These are phyloP conservation scores for Tetrapisispora pingtungensis DNA, from an alignment of 805 yeast species.

Conservation along the genomic window DNA sequence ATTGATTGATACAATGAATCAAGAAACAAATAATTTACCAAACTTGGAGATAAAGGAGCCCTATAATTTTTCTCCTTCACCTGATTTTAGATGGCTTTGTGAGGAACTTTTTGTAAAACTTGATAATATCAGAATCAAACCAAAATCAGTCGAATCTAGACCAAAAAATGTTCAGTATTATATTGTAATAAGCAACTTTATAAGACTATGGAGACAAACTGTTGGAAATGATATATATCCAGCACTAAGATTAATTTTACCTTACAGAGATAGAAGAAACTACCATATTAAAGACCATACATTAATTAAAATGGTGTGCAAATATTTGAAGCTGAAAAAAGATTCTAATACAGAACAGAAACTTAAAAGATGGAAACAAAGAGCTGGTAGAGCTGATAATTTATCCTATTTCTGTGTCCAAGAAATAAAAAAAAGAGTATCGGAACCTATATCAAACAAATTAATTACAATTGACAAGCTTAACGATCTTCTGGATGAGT, in stretches of 20 bases:
- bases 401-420: constrained; percentile 42
- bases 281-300: constrained; percentile 57
- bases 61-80: constrained; percentile 28
- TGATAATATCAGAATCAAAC: constrained; percentile 14
- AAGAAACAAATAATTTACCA: background rate
- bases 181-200: constrained; percentile 32
- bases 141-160: constrained; percentile 7
- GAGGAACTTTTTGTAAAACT: constrained; percentile 25
- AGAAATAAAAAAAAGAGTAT: constrained; percentile 34
- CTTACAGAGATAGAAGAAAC: constrained; percentile 51
- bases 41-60: constrained; percentile 6
- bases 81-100: constrained; percentile 32
- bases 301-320: constrained; percentile 41
- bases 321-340: constrained; percentile 48
- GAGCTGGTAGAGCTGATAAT: constrained; percentile 35
- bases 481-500: constrained; percentile 36
- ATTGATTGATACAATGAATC: background rate
- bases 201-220: constrained; percentile 39
- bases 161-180: constrained; percentile 15
- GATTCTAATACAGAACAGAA: constrained; percentile 50
- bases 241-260: constrained; percentile 49
- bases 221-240: constrained; percentile 63
- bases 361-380: constrained; percentile 39
- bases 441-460: constrained; percentile 36
- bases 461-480: constrained; percentile 39